Evolutionary conservation across 352 stramenopile species (phyloP).

Genomic region (Phytophthora litchii): DNA sequence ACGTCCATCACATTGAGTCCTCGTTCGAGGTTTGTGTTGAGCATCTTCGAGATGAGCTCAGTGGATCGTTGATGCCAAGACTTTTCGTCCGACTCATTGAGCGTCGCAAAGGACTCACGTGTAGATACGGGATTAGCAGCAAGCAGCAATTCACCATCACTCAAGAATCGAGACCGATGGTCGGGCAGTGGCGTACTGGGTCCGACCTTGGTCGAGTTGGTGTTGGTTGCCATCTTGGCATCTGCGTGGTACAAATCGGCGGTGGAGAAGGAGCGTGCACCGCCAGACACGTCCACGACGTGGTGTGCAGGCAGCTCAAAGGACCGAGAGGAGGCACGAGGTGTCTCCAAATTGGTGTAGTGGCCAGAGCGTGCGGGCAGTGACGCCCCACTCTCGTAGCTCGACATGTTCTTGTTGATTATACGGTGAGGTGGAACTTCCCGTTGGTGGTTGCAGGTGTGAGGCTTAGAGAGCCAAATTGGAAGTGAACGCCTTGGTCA

Average conservation of each 20-base stretch:
- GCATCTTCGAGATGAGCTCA: constrained; percentile 54
- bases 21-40: constrained; percentile 55
- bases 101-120: constrained; percentile 54
- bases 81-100: constrained; percentile 62
- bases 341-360: constrained; percentile 35
- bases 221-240: constrained; percentile 40
- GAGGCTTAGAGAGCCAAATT: constrained; percentile 32
- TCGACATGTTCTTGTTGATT: constrained; percentile 27
- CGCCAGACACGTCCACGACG: constrained; percentile 32
- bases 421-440: neutral
- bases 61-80: constrained; percentile 51
- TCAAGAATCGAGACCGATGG: constrained; percentile 68
- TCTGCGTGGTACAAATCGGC: constrained; percentile 32
- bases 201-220: constrained; percentile 15
- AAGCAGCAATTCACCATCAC: constrained; percentile 59
- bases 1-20: constrained; percentile 51
- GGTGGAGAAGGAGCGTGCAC: constrained; percentile 36
- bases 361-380: constrained; percentile 35
- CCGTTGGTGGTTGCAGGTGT: constrained; percentile 11
- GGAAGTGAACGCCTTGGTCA: constrained; percentile 29
- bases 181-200: constrained; percentile 26
- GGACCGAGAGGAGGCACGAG: constrained; percentile 20
- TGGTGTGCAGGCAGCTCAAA: constrained; percentile 26
- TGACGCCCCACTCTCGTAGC: constrained; percentile 39
- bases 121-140: constrained; percentile 55